Evolutionary conservation across 2,329 filamentous ascomycete genomes (phyloP).

Genomic region (Helminthosporium solani): DNA sequence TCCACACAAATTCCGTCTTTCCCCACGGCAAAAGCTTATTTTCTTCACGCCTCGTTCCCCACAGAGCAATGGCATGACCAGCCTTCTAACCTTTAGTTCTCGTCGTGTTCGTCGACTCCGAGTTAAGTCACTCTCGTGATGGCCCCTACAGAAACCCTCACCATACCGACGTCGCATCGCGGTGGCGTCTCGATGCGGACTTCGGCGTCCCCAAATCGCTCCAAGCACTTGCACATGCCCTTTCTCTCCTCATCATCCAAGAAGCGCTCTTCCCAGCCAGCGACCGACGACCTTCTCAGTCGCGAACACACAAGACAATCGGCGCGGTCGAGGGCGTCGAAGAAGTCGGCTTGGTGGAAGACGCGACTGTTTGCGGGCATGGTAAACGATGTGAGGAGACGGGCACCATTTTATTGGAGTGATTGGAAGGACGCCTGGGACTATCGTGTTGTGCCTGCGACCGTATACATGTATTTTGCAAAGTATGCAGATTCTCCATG

Average conservation of each 20-base stretch:
- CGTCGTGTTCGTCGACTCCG: not conserved
- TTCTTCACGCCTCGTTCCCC: too few species aligned
- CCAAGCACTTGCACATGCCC: not conserved
- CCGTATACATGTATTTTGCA: conserved; percentile 92
- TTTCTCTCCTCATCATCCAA: conserved; percentile 1
- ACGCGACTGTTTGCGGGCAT: conserved; percentile 76
- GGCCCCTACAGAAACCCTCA: conserved; percentile 22
- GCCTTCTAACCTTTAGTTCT: not conserved
- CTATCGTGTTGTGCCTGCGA: conserved; percentile 83
- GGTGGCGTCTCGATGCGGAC: conserved; percentile 19
- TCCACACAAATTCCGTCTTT: too few species aligned
- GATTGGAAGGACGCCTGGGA: conserved; percentile 89
- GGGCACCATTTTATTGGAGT: conserved; percentile 74
- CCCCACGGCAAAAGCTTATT: too few species aligned
- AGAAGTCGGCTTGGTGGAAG: conserved; percentile 64
- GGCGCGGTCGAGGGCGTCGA: conserved; percentile 13
- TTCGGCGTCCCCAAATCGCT: conserved; percentile 17
- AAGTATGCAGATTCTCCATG: conserved; percentile 63
- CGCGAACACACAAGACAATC: conserved; percentile 21
- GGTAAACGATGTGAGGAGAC: conserved; percentile 71
- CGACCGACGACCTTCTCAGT: conserved; percentile 11
- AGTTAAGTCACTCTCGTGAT: not conserved
- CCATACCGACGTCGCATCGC: conserved; percentile 19
- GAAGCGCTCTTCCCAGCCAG: conserved; percentile 19
- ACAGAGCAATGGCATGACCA: too few species aligned